Percentiles rank a stretch among this genome's conserved stretches.
These are phyloP conservation scores for Scheffersomyces insectosa DNA, from an alignment of 1,139 yeast species.

Conservation along the genomic window DNA sequence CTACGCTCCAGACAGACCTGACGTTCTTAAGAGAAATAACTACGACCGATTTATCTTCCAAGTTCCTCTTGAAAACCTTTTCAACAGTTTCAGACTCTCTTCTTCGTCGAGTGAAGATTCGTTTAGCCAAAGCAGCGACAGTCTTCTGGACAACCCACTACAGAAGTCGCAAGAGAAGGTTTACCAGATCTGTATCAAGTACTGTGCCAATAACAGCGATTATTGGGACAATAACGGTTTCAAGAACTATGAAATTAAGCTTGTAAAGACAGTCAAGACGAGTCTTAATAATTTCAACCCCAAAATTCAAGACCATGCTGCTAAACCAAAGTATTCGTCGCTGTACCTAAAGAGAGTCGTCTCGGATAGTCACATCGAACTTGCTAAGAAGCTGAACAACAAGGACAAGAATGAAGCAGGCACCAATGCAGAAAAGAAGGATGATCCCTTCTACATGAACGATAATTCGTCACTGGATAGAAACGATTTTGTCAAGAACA, in stretches of 20 bases:
- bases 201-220: constrained; percentile 49
- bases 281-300: neutral
- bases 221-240: constrained; percentile 76
- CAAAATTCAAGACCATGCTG: constrained; percentile 19
- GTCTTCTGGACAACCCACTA: neutral
- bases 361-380: constrained; percentile 30
- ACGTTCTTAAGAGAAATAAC: constrained; percentile 45
- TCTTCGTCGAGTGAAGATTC: neutral
- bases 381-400: constrained; percentile 7
- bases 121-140: neutral
- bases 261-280: constrained; percentile 27
- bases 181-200: constrained; percentile 60
- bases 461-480: constrained; percentile 19
- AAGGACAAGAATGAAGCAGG: constrained; percentile 1
- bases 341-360: constrained; percentile 37
- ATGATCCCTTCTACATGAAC: constrained; percentile 8
- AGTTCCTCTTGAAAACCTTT: constrained; percentile 45
- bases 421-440: constrained; percentile 1
- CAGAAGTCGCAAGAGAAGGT: constrained; percentile 18
- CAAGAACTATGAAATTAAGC: constrained; percentile 57
- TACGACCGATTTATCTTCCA: constrained; percentile 64
- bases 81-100: constrained; percentile 27
- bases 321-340: constrained; percentile 41
- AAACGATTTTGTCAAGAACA: constrained; percentile 37
- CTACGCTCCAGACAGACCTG: constrained; percentile 62